Evolutionary conservation across 441 rosid genomes (phyloP).

Genomic region (Adansonia madagascariensis): DNA sequence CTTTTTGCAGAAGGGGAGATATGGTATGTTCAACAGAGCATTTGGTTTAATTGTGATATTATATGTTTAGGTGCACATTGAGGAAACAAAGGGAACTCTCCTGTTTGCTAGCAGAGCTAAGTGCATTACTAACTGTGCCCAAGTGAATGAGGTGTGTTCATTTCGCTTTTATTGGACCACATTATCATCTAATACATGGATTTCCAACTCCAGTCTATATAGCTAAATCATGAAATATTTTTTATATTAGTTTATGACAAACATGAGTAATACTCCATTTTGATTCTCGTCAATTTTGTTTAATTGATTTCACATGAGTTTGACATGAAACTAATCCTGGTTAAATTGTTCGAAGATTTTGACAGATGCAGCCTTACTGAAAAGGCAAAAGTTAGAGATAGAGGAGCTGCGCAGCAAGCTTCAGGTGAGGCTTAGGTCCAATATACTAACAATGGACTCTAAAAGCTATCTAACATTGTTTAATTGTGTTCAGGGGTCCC

Average conservation of each 20-base stretch:
- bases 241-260: not conserved
- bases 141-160: conserved; percentile 82
- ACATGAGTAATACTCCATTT: not conserved
- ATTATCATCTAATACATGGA: conserved; percentile 8
- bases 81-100: conserved; percentile 93
- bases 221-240: not conserved
- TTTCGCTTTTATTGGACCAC: conserved; percentile 26
- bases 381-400: conserved; percentile 90
- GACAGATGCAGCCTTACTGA: conserved; percentile 90
- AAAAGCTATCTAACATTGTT: conserved; percentile 31
- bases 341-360: conserved; percentile 55
- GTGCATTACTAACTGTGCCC: conserved; percentile 86
- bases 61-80: conserved; percentile 70
- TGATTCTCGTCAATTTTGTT: not conserved
- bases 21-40: conserved; percentile 10
- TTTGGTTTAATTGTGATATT: conserved; percentile 25
- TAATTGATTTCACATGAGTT: conserved; percentile 12
- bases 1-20: not conserved
- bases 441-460: conserved; percentile 6
- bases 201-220: not conserved
- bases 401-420: conserved; percentile 85
- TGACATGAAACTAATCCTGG: conserved; percentile 33
- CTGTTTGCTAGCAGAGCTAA: conserved; percentile 96
- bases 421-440: conserved; percentile 52
- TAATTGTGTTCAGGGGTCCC: conserved; percentile 70